Base-by-base conservation (phyloP, 163 green algal genomes). In the Scenedesmus sp. region DNA sequence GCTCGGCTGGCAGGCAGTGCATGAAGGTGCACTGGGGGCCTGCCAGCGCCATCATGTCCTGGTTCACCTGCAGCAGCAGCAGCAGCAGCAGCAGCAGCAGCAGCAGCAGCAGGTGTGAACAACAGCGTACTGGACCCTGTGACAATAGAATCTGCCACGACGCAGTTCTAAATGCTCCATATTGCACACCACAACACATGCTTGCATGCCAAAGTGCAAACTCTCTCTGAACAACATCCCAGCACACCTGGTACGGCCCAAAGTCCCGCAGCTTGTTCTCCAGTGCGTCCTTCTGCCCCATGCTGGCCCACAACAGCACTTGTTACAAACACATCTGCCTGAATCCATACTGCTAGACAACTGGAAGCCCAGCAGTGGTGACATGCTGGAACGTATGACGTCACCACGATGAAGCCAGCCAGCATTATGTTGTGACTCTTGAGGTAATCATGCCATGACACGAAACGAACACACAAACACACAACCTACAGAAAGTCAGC, bases 281-380 rank as follows among this genome's bases (percentile, higher is more conserved):
- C 5, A 98, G 95, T 91, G 99, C 96, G 67, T 99, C 98, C 94
- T 99, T 99, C 94, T 99, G 98, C 1, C 98, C 98, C 98, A 99
- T 99, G 90, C 95, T 98, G 6, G 98, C 98, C 98, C 98, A 99
- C 26, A 99, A 46, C 34, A 46, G 34, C 34, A 46, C 34, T 46
- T 46, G 34, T 46, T 46, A 46, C 34, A 46, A 46, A 46, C 34
- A 46, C 34, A 46, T 46, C 34, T 46, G 34, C 34, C 34, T 46
- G 34, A 46, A 46, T 46, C 34, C 34, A 46, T 46, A 46, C 34
- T 46, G 34, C 34, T 46, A 46, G 34, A 46, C 34, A 46, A 46
- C 34, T 46, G 34, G 34, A 46, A 46, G 34, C 34, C 34, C 34
- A 46, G 34, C 34, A 46, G 34, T 46, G 34, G 34, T 46, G 34